Evolutionary conservation across 257 asterid species (phyloP), one percentile per base, ranked within the genome.

Genomic region (Solanum ossicruentum): DNA sequence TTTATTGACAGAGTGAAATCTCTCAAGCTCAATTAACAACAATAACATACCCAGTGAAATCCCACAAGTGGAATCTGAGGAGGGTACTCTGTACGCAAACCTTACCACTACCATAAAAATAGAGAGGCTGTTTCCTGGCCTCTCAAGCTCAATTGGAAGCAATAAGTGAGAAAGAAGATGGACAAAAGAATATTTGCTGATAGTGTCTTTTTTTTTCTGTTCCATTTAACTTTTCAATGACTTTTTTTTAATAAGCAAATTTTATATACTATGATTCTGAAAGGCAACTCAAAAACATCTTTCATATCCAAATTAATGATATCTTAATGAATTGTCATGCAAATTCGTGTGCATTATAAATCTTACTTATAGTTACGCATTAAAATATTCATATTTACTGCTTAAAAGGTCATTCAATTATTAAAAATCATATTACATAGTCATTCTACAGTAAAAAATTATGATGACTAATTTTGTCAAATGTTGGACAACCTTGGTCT

Each of bases 1-100:
- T 75, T 67, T 26, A 66, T 71, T 70, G 84, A 12, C 91, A 90
- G 94, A 92, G 17, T 89, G 87, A 86, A 86, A 79, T 83, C 54
- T 83, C 65, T 88, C 61, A 89, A 89, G 85, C 88, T 88, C 56
- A 91, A 86, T 23, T 28, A 28, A 28, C 28, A 26, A 26, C 28
- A 28, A 28, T 1, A 28, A 28, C 28, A 28, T 28, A 28, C 28
- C 2, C 28, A 28, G 28, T 28, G 2, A 28, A 28, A 28, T 28
- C 28, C 1, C 28, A 28, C 28, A 28, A 28, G 28, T 28, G 28
- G 2, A 2, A 26, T 28, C 28, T 28, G 28, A 28, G 2, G 28
- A 28, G 28, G 28, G 2, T 28, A 28, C 2, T 1, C 1, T 28
- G 28, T 28, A 28, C 28, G 2, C 2, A 28, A 2, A 28, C 28